These are phyloP conservation scores for Babesia ovis DNA, from an alignment of 169 alveolate species.

Conservation along the genomic window DNA sequence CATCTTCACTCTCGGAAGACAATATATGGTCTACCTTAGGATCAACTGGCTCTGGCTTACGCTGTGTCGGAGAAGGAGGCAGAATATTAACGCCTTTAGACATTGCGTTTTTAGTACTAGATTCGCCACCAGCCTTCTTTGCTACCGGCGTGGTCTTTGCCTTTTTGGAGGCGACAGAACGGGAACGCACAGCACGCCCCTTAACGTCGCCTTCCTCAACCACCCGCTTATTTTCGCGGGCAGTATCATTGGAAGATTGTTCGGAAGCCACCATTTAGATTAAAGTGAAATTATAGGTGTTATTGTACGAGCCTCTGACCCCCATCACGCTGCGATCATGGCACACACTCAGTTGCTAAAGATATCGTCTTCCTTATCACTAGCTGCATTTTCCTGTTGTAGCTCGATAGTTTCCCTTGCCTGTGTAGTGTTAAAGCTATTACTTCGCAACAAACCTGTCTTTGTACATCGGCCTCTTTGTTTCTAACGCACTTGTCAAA, in stretches of 20 bases:
- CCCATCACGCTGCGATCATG: slow-evolving; percentile 6
- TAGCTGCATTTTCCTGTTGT: neutral
- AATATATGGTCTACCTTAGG: neutral
- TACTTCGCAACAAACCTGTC: slow-evolving; percentile 1
- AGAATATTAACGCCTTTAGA: neutral
- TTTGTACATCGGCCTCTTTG: slow-evolving; percentile 19
- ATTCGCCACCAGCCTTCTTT: neutral
- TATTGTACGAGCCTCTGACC: slow-evolving; percentile 1
- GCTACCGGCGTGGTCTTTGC: neutral
- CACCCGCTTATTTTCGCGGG: slow-evolving; percentile 5
- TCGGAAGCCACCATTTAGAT: neutral
- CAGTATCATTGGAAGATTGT: neutral
- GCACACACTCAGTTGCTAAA: slow-evolving; percentile 23
- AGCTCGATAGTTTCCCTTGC: neutral
- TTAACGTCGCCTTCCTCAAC: slow-evolving; percentile 11
- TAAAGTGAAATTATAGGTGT: neutral
- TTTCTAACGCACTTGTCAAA: slow-evolving; percentile 51
- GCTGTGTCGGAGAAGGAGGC: slow-evolving; percentile 4
- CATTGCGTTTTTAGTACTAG: neutral
- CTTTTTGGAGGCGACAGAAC: slow-evolving; percentile 3
- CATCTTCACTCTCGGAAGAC: neutral
- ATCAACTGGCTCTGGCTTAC: neutral
- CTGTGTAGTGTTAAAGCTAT: neutral
- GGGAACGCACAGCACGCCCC: slow-evolving; percentile 16
- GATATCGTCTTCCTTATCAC: slow-evolving; percentile 37